Conservation (phyloP, 2,329 filamentous ascomycete species). For the Mariannaea sp. region DNA sequence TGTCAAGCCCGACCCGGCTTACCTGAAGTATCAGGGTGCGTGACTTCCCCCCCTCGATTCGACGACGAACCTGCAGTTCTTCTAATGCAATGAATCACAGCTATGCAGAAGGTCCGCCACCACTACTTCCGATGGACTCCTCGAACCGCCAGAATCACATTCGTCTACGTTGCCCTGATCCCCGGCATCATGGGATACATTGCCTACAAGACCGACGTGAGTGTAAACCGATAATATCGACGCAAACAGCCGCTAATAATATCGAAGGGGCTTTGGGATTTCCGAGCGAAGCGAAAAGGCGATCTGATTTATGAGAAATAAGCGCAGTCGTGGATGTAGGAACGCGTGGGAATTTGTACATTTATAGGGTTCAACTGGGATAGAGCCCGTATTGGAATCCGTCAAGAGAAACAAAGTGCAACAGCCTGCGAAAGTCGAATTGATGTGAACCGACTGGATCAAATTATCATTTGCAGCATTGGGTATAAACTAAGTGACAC, state of each 20-base stretch:
- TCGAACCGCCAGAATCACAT: slow-evolving; percentile 77
- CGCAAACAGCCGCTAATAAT: slow-evolving; percentile 28
- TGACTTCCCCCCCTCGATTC: slow-evolving; percentile 31
- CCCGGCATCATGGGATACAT: slow-evolving; percentile 72
- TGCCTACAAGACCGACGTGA: slow-evolving; percentile 84
- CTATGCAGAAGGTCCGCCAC: slow-evolving; percentile 82
- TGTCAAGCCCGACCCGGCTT: slow-evolving; percentile 50
- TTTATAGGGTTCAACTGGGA: slow-evolving; percentile 41
- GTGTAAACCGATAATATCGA: slow-evolving; percentile 53
- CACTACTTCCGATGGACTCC: slow-evolving; percentile 96
- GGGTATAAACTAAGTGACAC: slow-evolving; percentile 39
- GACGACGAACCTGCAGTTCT: slow-evolving; percentile 8
- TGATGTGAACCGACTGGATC: slow-evolving; percentile 18
- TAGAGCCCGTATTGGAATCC: slow-evolving; percentile 34
- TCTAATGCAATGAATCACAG: slow-evolving; percentile 53
- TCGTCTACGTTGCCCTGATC: slow-evolving; percentile 76
- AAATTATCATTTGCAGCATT: slow-evolving; percentile 10
- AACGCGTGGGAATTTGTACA: slow-evolving; percentile 44
- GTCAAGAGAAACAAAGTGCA: slow-evolving; percentile 24
- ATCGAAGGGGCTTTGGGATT: slow-evolving; percentile 78
- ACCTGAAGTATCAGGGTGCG: slow-evolving; percentile 48
- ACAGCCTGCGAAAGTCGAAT: slow-evolving; percentile 3
- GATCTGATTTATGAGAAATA: slow-evolving; percentile 84
- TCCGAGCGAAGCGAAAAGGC: slow-evolving; percentile 86
- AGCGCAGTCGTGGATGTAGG: slow-evolving; percentile 24